Evolutionary conservation across 129 eudicot species (phyloP).

Genomic region (Centella asiatica): DNA sequence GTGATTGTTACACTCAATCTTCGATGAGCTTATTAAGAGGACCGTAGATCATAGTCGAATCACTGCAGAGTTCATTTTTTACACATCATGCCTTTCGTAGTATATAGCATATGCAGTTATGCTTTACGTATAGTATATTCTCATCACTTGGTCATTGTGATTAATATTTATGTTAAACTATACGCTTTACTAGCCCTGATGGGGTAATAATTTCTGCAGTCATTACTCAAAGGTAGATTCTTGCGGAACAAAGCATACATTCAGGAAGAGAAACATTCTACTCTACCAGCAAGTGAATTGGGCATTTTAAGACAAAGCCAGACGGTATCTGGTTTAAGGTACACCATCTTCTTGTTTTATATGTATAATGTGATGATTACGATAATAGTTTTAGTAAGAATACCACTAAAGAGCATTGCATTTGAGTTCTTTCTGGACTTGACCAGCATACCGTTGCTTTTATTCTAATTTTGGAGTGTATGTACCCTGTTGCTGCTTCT

Average conservation of each 20-base stretch:
- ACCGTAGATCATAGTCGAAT: no score
- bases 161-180: no score
- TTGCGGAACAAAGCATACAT: slow-evolving; percentile 42
- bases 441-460: not conserved
- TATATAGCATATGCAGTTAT: not conserved
- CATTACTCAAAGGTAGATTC: slow-evolving; percentile 63
- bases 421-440: not conserved
- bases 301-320: slow-evolving; percentile 66
- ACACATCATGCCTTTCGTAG: not conserved
- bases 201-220: slow-evolving; percentile 30
- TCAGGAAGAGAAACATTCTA: slow-evolving; percentile 41
- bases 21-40: no score
- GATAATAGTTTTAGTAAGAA: not conserved
- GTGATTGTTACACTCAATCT: no score
- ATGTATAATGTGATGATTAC: not conserved
- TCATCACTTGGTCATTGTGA: not conserved
- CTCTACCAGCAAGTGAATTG: slow-evolving; percentile 59
- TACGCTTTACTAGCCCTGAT: no score
- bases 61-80: not conserved
- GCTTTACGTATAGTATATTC: not conserved
- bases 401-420: not conserved
- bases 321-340: slow-evolving; percentile 83
- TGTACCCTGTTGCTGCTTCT: no score
- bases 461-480: no score
- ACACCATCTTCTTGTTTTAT: slow-evolving; percentile 1